phyloP scores from a whole-genome alignment of 495 filamentous ascomycete genomes.

The Aspergillus nanangensis region DNA sequence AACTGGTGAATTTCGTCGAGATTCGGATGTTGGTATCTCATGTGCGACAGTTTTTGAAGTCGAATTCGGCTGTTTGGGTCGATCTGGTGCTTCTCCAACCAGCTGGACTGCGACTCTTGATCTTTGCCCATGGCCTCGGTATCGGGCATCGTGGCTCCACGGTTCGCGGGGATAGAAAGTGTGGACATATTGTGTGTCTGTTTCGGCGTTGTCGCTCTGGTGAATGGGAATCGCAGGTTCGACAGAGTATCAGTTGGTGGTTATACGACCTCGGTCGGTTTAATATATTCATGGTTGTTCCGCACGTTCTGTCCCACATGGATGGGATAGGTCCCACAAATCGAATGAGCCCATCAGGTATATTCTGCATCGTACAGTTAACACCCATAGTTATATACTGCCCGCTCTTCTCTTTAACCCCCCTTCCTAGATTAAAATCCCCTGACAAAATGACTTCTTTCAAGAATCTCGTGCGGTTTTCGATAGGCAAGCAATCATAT shows the following conservation, averaged over 20 bases:
- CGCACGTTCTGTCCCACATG: no score
- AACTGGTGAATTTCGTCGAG: conserved; percentile 39
- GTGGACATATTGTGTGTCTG: not conserved
- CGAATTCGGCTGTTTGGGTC: conserved; percentile 32
- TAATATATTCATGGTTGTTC: no score
- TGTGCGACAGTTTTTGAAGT: conserved; percentile 38
- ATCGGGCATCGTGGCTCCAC: conserved; percentile 35
- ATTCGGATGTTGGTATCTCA: conserved; percentile 49
- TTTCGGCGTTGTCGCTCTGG: no score
- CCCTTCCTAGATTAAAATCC: no score
- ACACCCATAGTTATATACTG: no score
- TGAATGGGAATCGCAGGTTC: no score
- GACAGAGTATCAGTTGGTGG: no score
- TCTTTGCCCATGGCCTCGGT: conserved; percentile 28
- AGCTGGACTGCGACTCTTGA: conserved; percentile 21
- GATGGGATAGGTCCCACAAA: not conserved
- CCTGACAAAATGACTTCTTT: conserved; percentile 10
- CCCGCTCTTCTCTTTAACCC: no score
- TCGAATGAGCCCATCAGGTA: no score
- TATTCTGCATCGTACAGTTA: no score
- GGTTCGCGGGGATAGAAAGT: conserved; percentile 17
- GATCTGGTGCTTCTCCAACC: conserved; percentile 32
- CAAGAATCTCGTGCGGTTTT: conserved; percentile 15
- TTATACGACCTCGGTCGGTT: no score
- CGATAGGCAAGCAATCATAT: conserved; percentile 3